Percentiles rank a stretch among this genome's conserved stretches.
phyloP scores from a whole-genome alignment of 73 alveolate genomes.

The Paraurostyla sp. region DNA sequence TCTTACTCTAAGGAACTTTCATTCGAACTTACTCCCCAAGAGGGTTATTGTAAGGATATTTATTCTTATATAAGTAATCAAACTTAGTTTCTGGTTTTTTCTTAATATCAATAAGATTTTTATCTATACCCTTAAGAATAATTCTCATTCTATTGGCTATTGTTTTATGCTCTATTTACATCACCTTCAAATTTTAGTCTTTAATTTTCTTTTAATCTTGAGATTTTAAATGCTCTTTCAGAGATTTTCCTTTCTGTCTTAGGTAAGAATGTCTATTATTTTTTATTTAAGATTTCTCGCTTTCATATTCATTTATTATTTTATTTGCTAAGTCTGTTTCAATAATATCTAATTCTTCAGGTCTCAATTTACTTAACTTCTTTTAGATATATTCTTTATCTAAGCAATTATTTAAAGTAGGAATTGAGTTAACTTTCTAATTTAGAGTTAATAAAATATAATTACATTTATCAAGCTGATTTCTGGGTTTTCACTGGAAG shows the following conservation, averaged over 20 bases:
- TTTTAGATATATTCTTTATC: conserved; percentile 19
- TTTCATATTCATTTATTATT: conserved; percentile 4
- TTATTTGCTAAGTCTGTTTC: conserved; percentile 34
- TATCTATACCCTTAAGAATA: conserved; percentile 22
- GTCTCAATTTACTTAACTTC: neutral
- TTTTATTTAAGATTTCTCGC: neutral
- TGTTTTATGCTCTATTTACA: conserved; percentile 11
- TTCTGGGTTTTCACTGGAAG: conserved; percentile 1
- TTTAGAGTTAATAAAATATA: neutral
- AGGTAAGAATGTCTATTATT: neutral
- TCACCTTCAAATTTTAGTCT: neutral
- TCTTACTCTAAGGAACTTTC: conserved; percentile 29
- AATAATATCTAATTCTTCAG: conserved; percentile 1
- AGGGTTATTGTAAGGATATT: conserved; percentile 37
- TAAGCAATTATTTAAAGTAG: conserved; percentile 9
- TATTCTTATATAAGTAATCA: conserved; percentile 17
- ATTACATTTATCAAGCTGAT: neutral
- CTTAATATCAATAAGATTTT: conserved; percentile 31
- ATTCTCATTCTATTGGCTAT: conserved; percentile 21
- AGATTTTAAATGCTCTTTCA: neutral
- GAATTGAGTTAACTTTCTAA: conserved; percentile 27
- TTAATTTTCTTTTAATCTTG: neutral
- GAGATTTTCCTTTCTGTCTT: neutral
- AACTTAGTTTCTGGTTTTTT: conserved; percentile 20
- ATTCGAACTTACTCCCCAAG: neutral